Evolutionary conservation across 208 protist species (phyloP), one percentile per base, ranked within the genome.

Genomic region (Crithidia sp.): DNA sequence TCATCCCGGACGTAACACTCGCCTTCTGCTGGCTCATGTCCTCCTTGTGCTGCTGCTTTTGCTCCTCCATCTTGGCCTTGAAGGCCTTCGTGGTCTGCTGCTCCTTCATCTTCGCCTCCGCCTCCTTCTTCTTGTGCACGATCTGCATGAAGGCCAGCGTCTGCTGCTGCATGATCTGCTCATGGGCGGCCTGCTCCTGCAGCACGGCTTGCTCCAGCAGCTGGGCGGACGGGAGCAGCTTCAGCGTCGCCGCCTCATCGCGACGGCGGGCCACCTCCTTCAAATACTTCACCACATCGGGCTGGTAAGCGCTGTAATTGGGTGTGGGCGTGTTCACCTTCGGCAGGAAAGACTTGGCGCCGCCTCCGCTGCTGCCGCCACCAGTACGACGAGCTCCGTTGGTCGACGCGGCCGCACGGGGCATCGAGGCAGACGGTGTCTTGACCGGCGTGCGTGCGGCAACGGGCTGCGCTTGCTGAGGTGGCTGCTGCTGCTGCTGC

Each of bases 191-290:
- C 60, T 81, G 54, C 77, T 91, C 89, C 71, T 83, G 81, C 56
- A 86, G 45, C 10, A 89, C 44, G 9, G 89, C 65, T 69, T 88
- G 83, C 40, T 76, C 45, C 55, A 94, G 71, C 71, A 86, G 85
- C 60, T 92, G 87, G 41, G 65, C 76, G 61, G 85, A 85, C 66
- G 89, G 89, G 66, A 94, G 61, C 71, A 90, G 67, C 54, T 79
- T 86, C 76, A 89, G 43, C 44, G 79, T 49, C n/a, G 79, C 70
- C 12, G 76, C 81, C 47, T 87, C 85, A 41, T 89, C 83, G 5
- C 86, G 74, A 47, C 77, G 71, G 10, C 74, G 70, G 41, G 75
- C 58, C 40, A 92, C 58, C 50, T 94, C 89, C 78, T 87, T 89
- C 49, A 94, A 45, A 52, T 76, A 81, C 76, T 88, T 88, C 53